Evolutionary conservation across 2,329 filamentous ascomycete species (phyloP).

Genomic region (Thelonectria discophora): DNA sequence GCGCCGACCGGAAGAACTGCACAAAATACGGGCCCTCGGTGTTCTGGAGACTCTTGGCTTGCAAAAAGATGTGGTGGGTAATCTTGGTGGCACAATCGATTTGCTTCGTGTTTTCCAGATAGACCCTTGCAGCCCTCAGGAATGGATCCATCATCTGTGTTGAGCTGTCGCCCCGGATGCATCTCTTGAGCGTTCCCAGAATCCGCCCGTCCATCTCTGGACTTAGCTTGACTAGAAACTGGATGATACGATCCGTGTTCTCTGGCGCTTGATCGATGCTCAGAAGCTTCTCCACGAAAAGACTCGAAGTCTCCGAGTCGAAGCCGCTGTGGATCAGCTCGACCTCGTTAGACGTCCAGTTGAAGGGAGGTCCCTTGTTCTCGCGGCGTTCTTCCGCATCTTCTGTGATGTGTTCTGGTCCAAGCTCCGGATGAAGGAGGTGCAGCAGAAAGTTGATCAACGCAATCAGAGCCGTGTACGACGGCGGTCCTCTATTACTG

Average conservation of each 20-base stretch:
- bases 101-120: conserved; percentile 56
- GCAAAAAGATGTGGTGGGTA: conserved; percentile 53
- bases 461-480: conserved; percentile 62
- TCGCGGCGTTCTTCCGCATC: conserved; percentile 51
- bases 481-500: conserved; percentile 58
- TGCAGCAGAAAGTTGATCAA: conserved; percentile 58
- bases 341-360: conserved; percentile 58
- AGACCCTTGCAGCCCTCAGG: conserved; percentile 64
- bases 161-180: conserved; percentile 58
- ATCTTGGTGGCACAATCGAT: conserved; percentile 49
- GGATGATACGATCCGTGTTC: conserved; percentile 65
- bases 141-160: conserved; percentile 61
- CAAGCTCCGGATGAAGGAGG: conserved; percentile 52
- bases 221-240: conserved; percentile 63
- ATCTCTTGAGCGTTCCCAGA: conserved; percentile 60
- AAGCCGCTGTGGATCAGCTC: conserved; percentile 54
- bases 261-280: conserved; percentile 65
- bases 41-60: conserved; percentile 56
- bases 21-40: conserved; percentile 60
- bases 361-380: conserved; percentile 48
- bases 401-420: conserved; percentile 50
- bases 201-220: conserved; percentile 61
- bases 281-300: conserved; percentile 74
- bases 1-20: conserved; percentile 50
- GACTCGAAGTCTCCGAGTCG: conserved; percentile 48